These are phyloP conservation scores for Plasmodium malariae DNA, from an alignment of 169 alveolate species.

Conservation along the genomic window DNA sequence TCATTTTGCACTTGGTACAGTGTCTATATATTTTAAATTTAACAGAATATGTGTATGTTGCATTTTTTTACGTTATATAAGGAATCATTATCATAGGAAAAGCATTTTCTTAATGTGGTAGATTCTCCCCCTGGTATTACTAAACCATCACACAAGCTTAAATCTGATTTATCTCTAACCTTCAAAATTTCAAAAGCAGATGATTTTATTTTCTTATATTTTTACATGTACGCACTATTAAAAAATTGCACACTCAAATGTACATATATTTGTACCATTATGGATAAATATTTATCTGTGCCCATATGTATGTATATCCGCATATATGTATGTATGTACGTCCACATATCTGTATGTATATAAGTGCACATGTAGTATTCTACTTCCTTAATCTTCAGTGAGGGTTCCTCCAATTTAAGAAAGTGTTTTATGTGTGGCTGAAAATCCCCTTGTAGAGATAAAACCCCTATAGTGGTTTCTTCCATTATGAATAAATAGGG, in stretches of 20 bases:
- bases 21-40: background rate
- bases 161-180: conserved; percentile 48
- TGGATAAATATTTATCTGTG: no score
- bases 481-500: no score
- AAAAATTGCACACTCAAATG: no score
- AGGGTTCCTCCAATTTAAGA: conserved; percentile 38
- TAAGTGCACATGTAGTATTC: background rate
- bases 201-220: background rate
- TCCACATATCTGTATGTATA: background rate
- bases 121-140: conserved; percentile 77
- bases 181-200: background rate
- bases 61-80: conserved; percentile 41
- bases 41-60: background rate
- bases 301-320: background rate
- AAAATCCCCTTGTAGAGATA: conserved; percentile 70
- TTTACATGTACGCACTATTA: background rate
- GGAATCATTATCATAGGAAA: conserved; percentile 62
- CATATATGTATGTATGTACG: no score
- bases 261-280: no score
- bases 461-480: conserved; percentile 51
- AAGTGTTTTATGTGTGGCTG: conserved; percentile 60
- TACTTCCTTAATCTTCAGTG: conserved; percentile 27
- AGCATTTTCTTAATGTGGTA: conserved; percentile 46
- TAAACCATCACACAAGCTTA: conserved; percentile 49
- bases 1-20: no score